These are phyloP conservation scores for Aphanomyces euteiches DNA, from an alignment of 352 stramenopile genomes.

Conservation along the genomic window DNA sequence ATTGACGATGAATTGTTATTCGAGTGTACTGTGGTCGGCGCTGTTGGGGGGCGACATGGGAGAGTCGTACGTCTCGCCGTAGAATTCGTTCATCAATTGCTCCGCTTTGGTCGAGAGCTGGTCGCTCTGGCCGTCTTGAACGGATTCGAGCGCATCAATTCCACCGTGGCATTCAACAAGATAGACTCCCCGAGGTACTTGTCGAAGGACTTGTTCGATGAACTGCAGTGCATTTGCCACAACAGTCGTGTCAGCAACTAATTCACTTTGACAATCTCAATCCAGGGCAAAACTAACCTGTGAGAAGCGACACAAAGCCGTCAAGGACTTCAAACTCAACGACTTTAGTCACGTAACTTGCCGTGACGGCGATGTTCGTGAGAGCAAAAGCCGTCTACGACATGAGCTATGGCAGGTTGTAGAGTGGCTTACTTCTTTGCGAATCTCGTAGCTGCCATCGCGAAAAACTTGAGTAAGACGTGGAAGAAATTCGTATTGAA, in stretches of 20 bases:
- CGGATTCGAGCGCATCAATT: slow-evolving; percentile 72
- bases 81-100: slow-evolving; percentile 77
- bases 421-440: slow-evolving; percentile 46
- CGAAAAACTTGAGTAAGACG: slow-evolving; percentile 59
- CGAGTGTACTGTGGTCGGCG: slow-evolving; percentile 30
- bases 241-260: slow-evolving; percentile 55
- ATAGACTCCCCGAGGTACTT: slow-evolving; percentile 49
- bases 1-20: background rate
- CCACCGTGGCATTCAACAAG: slow-evolving; percentile 60
- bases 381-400: slow-evolving; percentile 50
- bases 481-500: slow-evolving; percentile 51
- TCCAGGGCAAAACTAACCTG: background rate
- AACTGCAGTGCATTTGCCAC: slow-evolving; percentile 75
- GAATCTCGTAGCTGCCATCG: slow-evolving; percentile 58
- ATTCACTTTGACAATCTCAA: slow-evolving; percentile 11
- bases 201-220: slow-evolving; percentile 70
- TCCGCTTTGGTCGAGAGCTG: slow-evolving; percentile 62
- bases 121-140: slow-evolving; percentile 65
- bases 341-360: slow-evolving; percentile 48
- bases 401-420: background rate
- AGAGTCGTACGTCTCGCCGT: slow-evolving; percentile 75
- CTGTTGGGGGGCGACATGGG: slow-evolving; percentile 50
- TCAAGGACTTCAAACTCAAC: slow-evolving; percentile 57
- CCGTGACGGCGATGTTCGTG: slow-evolving; percentile 69
- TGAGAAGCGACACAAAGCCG: slow-evolving; percentile 52